A percentile compares a stretch with the other conserved stretches of the same genome.
Conservation (phyloP, 2,329 filamentous ascomycete genomes). For the Colletotrichum costaricense region DNA sequence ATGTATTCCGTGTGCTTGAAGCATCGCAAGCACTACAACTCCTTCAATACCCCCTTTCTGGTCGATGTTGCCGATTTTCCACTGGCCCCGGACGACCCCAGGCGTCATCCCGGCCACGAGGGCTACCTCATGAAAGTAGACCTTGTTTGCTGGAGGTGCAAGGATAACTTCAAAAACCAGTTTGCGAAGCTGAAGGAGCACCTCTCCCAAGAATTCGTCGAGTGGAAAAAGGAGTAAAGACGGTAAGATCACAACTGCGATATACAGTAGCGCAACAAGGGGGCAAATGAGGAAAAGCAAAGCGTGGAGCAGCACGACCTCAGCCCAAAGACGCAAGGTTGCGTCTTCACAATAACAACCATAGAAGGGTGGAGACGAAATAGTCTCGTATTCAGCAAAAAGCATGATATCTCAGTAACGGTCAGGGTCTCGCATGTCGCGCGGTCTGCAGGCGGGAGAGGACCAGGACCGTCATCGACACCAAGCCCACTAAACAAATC, state of each 20-base stretch:
- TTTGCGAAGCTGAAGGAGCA: constrained; percentile 83
- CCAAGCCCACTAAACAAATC: constrained; percentile 12
- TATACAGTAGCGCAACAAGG: background rate
- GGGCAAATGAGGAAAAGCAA: background rate
- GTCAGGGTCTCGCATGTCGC: background rate
- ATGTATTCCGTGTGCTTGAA: constrained; percentile 78
- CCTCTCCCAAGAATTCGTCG: constrained; percentile 77
- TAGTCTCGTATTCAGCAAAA: constrained; percentile 24
- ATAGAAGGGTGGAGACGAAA: background rate
- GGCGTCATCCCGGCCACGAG: constrained; percentile 66
- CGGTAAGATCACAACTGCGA: background rate
- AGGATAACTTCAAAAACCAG: constrained; percentile 76
- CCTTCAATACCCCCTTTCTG: constrained; percentile 88
- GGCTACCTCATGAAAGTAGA: constrained; percentile 71
- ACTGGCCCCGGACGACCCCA: constrained; percentile 71
- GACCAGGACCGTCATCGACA: constrained; percentile 4
- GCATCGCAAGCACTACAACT: constrained; percentile 91
- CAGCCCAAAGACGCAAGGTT: background rate
- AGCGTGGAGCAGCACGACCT: constrained; percentile 5
- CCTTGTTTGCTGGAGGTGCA: constrained; percentile 88
- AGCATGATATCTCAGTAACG: constrained; percentile 17
- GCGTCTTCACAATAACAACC: background rate
- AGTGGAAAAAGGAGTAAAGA: constrained; percentile 74
- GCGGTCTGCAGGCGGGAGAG: background rate
- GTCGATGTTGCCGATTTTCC: constrained; percentile 85